Conservation (phyloP, 108 stramenopile genomes). For the Cyclotella baltica region DNA sequence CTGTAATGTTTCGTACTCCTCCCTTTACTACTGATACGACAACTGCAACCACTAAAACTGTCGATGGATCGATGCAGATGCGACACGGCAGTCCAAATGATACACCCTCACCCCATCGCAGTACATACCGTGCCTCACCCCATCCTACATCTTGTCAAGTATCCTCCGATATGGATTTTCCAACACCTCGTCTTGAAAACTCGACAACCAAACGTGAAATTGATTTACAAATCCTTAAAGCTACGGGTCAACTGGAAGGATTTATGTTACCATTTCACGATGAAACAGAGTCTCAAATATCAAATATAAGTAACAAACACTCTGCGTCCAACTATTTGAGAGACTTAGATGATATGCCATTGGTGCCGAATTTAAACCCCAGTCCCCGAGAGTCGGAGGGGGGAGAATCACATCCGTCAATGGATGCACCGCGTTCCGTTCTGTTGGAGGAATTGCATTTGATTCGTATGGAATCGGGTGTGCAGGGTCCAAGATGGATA, state of each 20-base stretch:
- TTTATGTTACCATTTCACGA: slow-evolving; percentile 22
- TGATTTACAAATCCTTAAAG: slow-evolving; percentile 2
- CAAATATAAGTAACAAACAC: background rate
- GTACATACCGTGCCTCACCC: background rate
- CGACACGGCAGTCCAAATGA: background rate
- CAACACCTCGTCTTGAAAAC: slow-evolving; percentile 53
- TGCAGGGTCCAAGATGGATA: slow-evolving; percentile 41
- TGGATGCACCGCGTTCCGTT: slow-evolving; percentile 44
- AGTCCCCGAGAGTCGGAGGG: background rate
- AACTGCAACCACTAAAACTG: background rate
- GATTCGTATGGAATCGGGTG: slow-evolving; percentile 59
- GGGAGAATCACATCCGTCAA: background rate
- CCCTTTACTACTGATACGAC: background rate
- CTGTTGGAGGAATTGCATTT: slow-evolving; percentile 55
- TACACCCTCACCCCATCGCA: background rate
- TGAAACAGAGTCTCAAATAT: background rate
- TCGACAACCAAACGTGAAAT: slow-evolving; percentile 35
- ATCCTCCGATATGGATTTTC: slow-evolving; percentile 26
- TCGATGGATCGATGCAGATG: too few relatives aligned
- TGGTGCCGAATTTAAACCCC: slow-evolving; percentile 36
- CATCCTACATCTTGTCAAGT: slow-evolving; percentile 10
- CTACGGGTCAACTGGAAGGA: slow-evolving; percentile 2
- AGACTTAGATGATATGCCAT: slow-evolving; percentile 16
- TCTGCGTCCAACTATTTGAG: background rate
- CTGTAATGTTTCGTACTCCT: slow-evolving; percentile 5